phyloP scores from a whole-genome alignment of 352 stramenopile genomes.

The Phytophthora agathidicida region DNA sequence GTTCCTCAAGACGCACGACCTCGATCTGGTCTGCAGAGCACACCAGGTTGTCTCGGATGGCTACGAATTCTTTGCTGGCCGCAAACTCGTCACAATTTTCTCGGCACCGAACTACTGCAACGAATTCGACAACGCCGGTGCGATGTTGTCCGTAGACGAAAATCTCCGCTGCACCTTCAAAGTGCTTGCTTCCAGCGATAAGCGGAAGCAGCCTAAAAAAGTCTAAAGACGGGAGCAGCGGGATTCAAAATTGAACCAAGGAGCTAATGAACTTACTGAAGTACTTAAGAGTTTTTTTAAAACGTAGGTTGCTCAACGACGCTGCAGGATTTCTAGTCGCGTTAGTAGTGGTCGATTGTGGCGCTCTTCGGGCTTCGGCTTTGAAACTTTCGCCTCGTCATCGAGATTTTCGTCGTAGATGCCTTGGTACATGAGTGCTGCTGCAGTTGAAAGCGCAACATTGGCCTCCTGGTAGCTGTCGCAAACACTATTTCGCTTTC shows the following conservation, averaged over 20 bases:
- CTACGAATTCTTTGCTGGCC: constrained; percentile 99
- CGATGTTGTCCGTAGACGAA: constrained; percentile 83
- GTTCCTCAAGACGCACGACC: constrained; percentile 97
- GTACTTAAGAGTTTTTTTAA: not conserved
- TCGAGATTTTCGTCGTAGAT: constrained; percentile 10
- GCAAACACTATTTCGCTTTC: constrained; percentile 50
- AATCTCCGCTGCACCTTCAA: constrained; percentile 83
- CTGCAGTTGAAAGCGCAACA: constrained; percentile 25
- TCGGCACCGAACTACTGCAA: constrained; percentile 99
- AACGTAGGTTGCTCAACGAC: constrained; percentile 1
- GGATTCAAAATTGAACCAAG: not conserved
- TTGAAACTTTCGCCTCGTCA: constrained; percentile 5
- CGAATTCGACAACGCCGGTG: constrained; percentile 99
- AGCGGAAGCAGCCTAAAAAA: constrained; percentile 60
- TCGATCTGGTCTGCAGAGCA: constrained; percentile 98
- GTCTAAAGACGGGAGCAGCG: not conserved
- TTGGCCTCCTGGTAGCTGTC: constrained; percentile 43
- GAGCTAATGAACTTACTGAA: constrained; percentile 1
- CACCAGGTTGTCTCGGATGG: constrained; percentile 99
- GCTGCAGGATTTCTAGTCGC: constrained; percentile 36
- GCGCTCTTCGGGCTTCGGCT: constrained; percentile 26
- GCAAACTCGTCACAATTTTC: constrained; percentile 99
- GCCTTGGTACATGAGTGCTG: constrained; percentile 29
- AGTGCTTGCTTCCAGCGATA: constrained; percentile 79
- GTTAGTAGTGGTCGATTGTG: constrained; percentile 26